Conservation (phyloP, 768 basidiomycete species). For the Psilocybe tampanensis region DNA sequence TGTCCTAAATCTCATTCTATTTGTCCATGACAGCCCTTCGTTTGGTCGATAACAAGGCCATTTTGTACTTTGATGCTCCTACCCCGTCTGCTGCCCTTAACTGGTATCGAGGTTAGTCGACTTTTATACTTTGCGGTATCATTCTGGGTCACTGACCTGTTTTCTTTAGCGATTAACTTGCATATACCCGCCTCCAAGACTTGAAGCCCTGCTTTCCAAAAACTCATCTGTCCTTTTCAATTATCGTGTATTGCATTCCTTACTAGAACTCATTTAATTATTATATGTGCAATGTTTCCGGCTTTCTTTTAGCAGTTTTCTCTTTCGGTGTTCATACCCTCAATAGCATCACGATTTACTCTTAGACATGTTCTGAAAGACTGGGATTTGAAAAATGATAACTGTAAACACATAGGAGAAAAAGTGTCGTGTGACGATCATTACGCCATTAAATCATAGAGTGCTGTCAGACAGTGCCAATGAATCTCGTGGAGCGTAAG, state of each 20-base stretch:
- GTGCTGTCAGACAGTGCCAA: too few species aligned
- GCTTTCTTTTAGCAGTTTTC: background rate
- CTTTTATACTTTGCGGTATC: background rate
- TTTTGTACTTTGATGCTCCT: constrained; percentile 86
- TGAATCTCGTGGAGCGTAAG: too few species aligned
- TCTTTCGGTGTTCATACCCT: too few species aligned
- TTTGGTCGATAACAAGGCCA: constrained; percentile 90
- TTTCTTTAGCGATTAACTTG: constrained; percentile 74
- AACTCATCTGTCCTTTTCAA: constrained; percentile 12
- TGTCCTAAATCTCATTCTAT: constrained; percentile 1
- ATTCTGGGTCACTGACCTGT: background rate
- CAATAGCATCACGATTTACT: too few species aligned
- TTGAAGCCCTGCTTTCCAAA: constrained; percentile 33
- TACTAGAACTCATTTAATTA: constrained; percentile 23
- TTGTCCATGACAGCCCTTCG: constrained; percentile 61
- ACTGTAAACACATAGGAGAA: background rate
- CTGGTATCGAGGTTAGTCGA: constrained; percentile 80
- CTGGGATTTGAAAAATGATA: too few species aligned
- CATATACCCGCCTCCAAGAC: constrained; percentile 84
- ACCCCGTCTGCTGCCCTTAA: constrained; percentile 84
- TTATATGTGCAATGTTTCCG: constrained; percentile 19
- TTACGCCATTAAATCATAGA: too few species aligned
- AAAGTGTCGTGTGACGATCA: too few species aligned
- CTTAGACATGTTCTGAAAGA: too few species aligned
- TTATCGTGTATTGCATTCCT: constrained; percentile 20